phyloP scores from a whole-genome alignment of 1,284 basidiomycete species.

The Ustilago nuda region DNA sequence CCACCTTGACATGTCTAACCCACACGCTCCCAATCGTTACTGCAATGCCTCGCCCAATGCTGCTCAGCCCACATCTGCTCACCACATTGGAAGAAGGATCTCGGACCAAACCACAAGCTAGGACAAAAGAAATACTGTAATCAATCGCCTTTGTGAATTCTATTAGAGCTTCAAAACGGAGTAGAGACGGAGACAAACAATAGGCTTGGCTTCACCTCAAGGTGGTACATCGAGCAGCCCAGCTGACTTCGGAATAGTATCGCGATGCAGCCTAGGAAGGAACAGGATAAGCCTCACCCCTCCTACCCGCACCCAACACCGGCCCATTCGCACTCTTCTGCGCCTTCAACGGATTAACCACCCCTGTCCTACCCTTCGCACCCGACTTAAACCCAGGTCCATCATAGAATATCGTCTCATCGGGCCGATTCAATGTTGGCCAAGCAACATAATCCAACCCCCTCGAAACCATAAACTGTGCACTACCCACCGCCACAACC shows the following conservation, averaged over 20 bases:
- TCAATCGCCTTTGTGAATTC: background rate
- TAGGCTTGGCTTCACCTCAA: background rate
- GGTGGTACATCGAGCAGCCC: no score
- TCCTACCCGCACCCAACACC: conserved; percentile 19
- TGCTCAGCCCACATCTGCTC: no score
- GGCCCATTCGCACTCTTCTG: conserved; percentile 9
- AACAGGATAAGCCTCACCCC: conserved; percentile 41
- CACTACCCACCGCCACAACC: conserved; percentile 37
- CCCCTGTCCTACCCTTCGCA: conserved; percentile 50
- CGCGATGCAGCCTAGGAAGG: conserved; percentile 7
- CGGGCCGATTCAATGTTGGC: conserved; percentile 65
- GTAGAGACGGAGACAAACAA: background rate
- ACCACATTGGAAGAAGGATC: no score
- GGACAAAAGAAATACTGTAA: no score
- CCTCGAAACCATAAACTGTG: conserved; percentile 60
- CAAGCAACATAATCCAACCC: conserved; percentile 67
- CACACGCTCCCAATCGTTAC: no score
- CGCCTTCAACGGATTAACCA: conserved; percentile 38
- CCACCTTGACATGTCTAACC: background rate
- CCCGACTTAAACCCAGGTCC: conserved; percentile 65
- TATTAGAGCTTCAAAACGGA: background rate
- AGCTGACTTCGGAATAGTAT: no score
- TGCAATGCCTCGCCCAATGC: no score
- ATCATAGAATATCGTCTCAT: conserved; percentile 63
- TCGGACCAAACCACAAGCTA: background rate